Percentiles rank a stretch among this genome's conserved stretches.
phyloP scores from a whole-genome alignment of 805 yeast genomes.

The Wickerhamomyces hampshirensis region DNA sequence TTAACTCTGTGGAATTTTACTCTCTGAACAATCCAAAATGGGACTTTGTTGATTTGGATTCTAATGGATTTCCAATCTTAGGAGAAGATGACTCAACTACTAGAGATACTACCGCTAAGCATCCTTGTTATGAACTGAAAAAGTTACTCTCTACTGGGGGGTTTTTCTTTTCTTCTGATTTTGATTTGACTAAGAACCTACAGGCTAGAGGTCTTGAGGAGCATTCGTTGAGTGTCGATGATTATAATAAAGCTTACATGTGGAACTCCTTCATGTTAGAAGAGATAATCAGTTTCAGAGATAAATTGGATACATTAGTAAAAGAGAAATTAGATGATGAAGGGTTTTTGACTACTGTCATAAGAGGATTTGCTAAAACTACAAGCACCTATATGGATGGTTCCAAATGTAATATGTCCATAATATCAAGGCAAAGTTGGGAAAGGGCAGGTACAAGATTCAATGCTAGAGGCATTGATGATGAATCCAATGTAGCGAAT shows the following conservation, averaged over 20 bases:
- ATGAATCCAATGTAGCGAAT: slow-evolving; percentile 91
- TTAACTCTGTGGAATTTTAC: slow-evolving; percentile 81
- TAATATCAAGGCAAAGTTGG: slow-evolving; percentile 95
- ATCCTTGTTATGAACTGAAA: slow-evolving; percentile 79
- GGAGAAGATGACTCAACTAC: slow-evolving; percentile 31
- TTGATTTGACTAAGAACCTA: slow-evolving; percentile 83
- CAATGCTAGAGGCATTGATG: slow-evolving; percentile 94
- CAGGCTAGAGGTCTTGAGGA: slow-evolving; percentile 65
- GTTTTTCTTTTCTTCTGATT: slow-evolving; percentile 87
- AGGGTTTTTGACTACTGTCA: slow-evolving; percentile 84
- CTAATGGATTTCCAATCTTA: slow-evolving; percentile 58
- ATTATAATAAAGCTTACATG: slow-evolving; percentile 84
- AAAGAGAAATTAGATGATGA: slow-evolving; percentile 64
- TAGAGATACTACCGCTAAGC: slow-evolving; percentile 18
- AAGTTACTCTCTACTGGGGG: slow-evolving; percentile 83
- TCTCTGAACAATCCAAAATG: slow-evolving; percentile 67
- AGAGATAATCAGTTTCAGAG: slow-evolving; percentile 70
- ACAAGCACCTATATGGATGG: slow-evolving; percentile 36
- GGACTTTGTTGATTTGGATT: slow-evolving; percentile 73
- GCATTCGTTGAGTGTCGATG: slow-evolving; percentile 44
- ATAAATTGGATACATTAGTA: slow-evolving; percentile 58
- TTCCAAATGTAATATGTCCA: slow-evolving; percentile 51
- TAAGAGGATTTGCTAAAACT: slow-evolving; percentile 93
- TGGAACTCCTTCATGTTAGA: slow-evolving; percentile 31
- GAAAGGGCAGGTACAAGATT: slow-evolving; percentile 95